Evolutionary conservation across 164 flowering plant genomes (phyloP).

Genomic region (Vitis rupestris): DNA sequence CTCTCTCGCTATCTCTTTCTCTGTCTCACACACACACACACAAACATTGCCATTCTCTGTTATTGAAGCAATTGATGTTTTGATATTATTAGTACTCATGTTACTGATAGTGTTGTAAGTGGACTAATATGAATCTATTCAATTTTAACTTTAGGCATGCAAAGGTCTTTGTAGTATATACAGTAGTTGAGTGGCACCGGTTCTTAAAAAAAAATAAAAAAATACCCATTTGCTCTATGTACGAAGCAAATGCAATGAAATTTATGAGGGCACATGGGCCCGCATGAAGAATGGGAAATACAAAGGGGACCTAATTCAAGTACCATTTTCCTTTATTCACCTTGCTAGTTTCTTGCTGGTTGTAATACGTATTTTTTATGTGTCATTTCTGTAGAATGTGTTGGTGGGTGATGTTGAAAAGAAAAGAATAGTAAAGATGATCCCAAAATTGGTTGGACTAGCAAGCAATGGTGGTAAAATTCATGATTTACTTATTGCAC

Average conservation of each 20-base stretch:
- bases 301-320: constrained; percentile 92
- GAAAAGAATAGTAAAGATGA: constrained; percentile 71
- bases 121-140: neutral
- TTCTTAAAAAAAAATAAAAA: constrained; percentile 55
- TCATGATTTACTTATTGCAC: constrained; percentile 34
- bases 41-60: neutral
- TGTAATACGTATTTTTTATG: neutral
- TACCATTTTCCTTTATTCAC: constrained; percentile 9
- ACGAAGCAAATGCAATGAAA: constrained; percentile 32
- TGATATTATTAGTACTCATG: neutral
- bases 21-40: too few species aligned
- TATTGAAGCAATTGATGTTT: neutral
- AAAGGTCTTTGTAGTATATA: constrained; percentile 65
- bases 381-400: constrained; percentile 52
- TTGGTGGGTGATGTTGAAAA: constrained; percentile 55
- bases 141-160: constrained; percentile 61
- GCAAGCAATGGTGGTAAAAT: constrained; percentile 64
- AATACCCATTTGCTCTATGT: constrained; percentile 51
- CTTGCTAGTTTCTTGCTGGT: neutral
- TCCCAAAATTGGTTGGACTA: constrained; percentile 77
- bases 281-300: constrained; percentile 88
- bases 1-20: neutral
- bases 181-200: constrained; percentile 40
- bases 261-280: constrained; percentile 72
- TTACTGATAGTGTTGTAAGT: neutral